These are phyloP conservation scores for Talaromyces stipitatus DNA, from an alignment of 495 filamentous ascomycete species.

Conservation along the genomic window DNA sequence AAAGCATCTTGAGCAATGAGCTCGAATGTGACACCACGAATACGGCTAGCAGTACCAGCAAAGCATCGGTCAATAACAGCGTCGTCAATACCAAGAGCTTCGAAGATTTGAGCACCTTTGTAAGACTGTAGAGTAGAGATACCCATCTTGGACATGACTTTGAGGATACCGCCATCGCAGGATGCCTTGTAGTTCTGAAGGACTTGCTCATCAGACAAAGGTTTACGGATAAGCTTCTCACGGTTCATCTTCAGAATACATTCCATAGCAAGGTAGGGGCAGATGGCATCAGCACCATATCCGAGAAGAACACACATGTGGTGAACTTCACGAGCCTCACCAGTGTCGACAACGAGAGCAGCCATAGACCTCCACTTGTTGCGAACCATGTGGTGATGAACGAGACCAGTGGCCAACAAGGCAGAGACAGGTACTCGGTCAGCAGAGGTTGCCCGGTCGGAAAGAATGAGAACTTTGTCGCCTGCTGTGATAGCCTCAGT, in stretches of 20 bases:
- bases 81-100: conserved; percentile 96
- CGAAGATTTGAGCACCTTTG: conserved; percentile 99
- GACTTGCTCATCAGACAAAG: conserved; percentile 73
- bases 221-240: conserved; percentile 88
- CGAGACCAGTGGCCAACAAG: conserved; percentile 84
- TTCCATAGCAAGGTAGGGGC: conserved; percentile 95
- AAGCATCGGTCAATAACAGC: conserved; percentile 95
- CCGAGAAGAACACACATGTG: conserved; percentile 97
- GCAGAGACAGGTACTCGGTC: conserved; percentile 84
- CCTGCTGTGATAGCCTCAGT: conserved; percentile 78
- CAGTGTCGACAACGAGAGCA: conserved; percentile 87
- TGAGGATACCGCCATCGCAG: conserved; percentile 94
- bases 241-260: conserved; percentile 98
- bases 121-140: conserved; percentile 97
- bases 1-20: conserved; percentile 95
- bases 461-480: conserved; percentile 83
- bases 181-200: conserved; percentile 98
- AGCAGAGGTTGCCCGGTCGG: conserved; percentile 79
- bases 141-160: conserved; percentile 99
- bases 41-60: conserved; percentile 88
- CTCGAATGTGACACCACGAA: conserved; percentile 93
- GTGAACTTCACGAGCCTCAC: conserved; percentile 95
- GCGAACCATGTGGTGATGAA: conserved; percentile 93
- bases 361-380: conserved; percentile 94
- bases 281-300: conserved; percentile 94